Evolutionary conservation across 768 basidiomycete species (phyloP).

Genomic region (Suillus luteus): DNA sequence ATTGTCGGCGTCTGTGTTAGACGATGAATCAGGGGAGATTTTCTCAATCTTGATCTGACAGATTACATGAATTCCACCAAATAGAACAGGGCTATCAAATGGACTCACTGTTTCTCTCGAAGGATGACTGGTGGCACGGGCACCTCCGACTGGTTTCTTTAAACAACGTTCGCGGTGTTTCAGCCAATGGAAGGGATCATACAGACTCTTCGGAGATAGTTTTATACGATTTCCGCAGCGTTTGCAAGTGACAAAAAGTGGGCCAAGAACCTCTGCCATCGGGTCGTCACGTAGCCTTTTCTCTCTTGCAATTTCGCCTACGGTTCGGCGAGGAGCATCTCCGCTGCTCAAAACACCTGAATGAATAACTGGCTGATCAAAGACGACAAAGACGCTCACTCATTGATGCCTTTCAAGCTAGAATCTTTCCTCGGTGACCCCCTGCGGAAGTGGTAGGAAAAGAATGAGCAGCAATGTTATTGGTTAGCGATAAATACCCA

Average conservation of each 20-base stretch:
- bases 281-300: conserved; percentile 53
- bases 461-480: conserved; percentile 18
- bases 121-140: conserved; percentile 19
- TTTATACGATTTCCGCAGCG: conserved; percentile 61
- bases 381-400: conserved; percentile 21
- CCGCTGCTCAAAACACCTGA: conserved; percentile 19
- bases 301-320: conserved; percentile 52
- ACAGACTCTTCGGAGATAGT: conserved; percentile 66
- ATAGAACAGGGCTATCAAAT: background rate
- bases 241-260: conserved; percentile 54
- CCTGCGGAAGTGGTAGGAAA: conserved; percentile 26
- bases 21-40: conserved; percentile 30
- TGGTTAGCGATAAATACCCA: conserved; percentile 4
- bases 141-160: conserved; percentile 40
- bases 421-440: conserved; percentile 26
- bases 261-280: conserved; percentile 51
- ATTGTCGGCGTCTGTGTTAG: conserved; percentile 33
- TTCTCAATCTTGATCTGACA: conserved; percentile 21
- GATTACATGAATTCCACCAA: background rate
- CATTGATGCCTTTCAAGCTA: conserved; percentile 23
- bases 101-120: conserved; percentile 28
- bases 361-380: conserved; percentile 14
- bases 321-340: conserved; percentile 35
- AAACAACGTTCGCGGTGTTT: conserved; percentile 64
- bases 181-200: conserved; percentile 67